phyloP scores from a whole-genome alignment of 495 filamentous ascomycete species.

The Emericellopsis terricola region DNA sequence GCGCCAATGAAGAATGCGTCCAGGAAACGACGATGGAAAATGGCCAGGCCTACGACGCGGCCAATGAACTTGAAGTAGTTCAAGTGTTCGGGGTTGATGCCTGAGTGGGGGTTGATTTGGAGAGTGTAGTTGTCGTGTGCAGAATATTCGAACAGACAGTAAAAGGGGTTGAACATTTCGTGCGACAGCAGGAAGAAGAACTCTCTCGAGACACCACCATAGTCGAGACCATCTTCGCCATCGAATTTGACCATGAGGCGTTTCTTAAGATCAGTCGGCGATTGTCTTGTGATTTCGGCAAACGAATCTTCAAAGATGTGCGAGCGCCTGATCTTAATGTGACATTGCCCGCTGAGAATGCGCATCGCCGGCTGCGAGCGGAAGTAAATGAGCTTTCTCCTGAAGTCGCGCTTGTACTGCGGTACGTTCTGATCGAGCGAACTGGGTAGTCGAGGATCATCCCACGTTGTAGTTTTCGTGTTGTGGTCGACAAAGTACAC shows the following conservation, averaged over 20 bases:
- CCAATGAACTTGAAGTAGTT: slow-evolving; percentile 99
- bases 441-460: slow-evolving; percentile 86
- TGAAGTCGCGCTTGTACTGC: slow-evolving; percentile 98
- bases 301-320: slow-evolving; percentile 99
- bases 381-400: slow-evolving; percentile 97
- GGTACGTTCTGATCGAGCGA: slow-evolving; percentile 97
- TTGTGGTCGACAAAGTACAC: slow-evolving; percentile 99
- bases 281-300: slow-evolving; percentile 93
- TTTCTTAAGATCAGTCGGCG: slow-evolving; percentile 92
- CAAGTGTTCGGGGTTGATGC: slow-evolving; percentile 97
- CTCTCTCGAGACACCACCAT: slow-evolving; percentile 94
- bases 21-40: slow-evolving; percentile 95
- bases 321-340: slow-evolving; percentile 89
- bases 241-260: slow-evolving; percentile 99
- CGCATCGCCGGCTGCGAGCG: slow-evolving; percentile 91
- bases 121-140: slow-evolving; percentile 99
- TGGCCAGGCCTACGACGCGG: slow-evolving; percentile 88
- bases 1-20: slow-evolving; percentile 99
- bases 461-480: slow-evolving; percentile 99
- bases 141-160: slow-evolving; percentile 98
- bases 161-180: slow-evolving; percentile 99
- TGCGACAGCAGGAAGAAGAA: slow-evolving; percentile 99
- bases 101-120: slow-evolving; percentile 98
- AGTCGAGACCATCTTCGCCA: slow-evolving; percentile 94
- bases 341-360: slow-evolving; percentile 89